phyloP scores from a whole-genome alignment of 306 rosid genomes.

The Fragaria nilgerrensis region DNA sequence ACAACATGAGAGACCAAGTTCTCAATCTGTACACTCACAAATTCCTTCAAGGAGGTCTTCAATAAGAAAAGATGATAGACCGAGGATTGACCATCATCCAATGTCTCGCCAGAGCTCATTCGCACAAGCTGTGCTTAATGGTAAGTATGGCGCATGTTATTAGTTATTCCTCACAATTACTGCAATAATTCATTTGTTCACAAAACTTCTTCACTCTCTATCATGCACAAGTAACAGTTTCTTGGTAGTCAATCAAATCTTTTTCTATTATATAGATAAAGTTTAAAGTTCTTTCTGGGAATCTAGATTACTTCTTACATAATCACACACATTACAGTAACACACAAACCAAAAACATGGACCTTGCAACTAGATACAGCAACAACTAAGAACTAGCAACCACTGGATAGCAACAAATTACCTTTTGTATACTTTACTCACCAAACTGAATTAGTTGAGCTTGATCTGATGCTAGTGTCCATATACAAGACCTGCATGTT shows the following conservation, averaged over 20 bases:
- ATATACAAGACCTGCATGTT: background rate
- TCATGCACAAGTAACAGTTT: background rate
- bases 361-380: background rate
- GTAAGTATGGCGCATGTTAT: conserved; percentile 29
- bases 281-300: background rate
- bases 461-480: background rate
- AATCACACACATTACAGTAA: background rate
- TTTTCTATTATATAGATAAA: background rate
- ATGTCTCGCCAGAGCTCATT: conserved; percentile 63
- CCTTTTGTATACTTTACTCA: background rate
- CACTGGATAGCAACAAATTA: conserved; percentile 4
- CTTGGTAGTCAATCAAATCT: background rate
- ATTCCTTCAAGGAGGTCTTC: conserved; percentile 50
- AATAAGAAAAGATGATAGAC: conserved; percentile 45
- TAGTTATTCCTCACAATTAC: background rate
- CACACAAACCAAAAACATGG: background rate
- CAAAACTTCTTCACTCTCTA: background rate
- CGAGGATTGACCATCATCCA: conserved; percentile 55
- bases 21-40: conserved; percentile 66
- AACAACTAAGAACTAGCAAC: conserved; percentile 1
- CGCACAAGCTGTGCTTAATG: conserved; percentile 81
- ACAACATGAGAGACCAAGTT: conserved; percentile 48
- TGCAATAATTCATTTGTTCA: background rate
- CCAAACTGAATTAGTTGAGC: background rate
- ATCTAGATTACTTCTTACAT: background rate